Evolutionary conservation across 2,329 filamentous ascomycete genomes (phyloP), one percentile per base, ranked within the genome.

Genomic region (Xylaria sp.): DNA sequence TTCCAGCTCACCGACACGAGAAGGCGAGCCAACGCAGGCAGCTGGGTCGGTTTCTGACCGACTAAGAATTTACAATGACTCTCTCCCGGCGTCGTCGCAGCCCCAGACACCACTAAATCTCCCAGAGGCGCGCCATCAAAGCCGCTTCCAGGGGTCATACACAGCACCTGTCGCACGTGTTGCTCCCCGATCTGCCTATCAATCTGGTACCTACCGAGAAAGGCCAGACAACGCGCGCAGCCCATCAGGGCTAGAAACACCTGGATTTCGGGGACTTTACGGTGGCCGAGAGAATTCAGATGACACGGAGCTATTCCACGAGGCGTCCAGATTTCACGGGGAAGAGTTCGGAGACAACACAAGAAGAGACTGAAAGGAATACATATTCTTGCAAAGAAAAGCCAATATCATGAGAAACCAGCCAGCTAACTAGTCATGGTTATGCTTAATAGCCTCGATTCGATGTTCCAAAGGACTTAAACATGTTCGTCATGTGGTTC

Each of bases 91-190:
- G 19, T 68, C 69, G 4, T 67, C 65, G 8, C 79, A 81, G 56
- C 78, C 79, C n/a, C 78, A 78, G 61, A 81, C 80, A 9, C 78
- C 79, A 19, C 70, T 71, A 41, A 73, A 80, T 50, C 62, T 81
- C n/a, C 77, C 78, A 1, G 78, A 79, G 63, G 71, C 75, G 44
- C 74, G 76, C 9, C 78, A 80, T 57, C 74, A 69, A 46, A 78
- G 77, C 49, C 74, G 73, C 26, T 67, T 76, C 29, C 66, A 69
- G 13, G 74, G 73, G 9, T 68, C 75, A 13, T 77, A 75, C 60
- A 81, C 78, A 11, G 76, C 73, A 9, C 77, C 78, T 13, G 61
- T 59, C 22, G 50, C 51, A 22, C 61, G 63, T 40, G 22, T 47
- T 3, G 26, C 39, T 42, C 56, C 57, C 43, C 58, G 46, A 50